Base-by-base conservation (phyloP, 345 rosid species). In the Eucalyptus victrix region DNA sequence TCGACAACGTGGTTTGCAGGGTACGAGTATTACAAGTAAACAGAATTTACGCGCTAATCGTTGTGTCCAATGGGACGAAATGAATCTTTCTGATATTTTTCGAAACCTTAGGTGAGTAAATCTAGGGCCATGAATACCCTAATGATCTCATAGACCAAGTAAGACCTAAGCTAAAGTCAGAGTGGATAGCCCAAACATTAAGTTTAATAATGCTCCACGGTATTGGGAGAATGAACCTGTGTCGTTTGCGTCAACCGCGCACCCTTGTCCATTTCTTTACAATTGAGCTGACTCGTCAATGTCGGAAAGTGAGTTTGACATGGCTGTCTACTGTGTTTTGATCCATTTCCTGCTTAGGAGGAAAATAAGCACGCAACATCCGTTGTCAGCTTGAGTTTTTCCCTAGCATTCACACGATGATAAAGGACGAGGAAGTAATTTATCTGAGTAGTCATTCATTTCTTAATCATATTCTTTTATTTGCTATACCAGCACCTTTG, bases 401-500 rank as follows among this genome's bases (percentile, higher is more conserved):
- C 44, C 12, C 24, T 34, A 40, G 83, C 28, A 40, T 37, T 37
- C 47, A 37, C 83, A 37, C 8, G 28, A 76, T 21, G 15, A 6
- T 76, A 11, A 76, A 76, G 83, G 83, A 76, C 2, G 47, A 76
- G 15, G 83, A 76, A 40, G 47, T 76, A 21, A 11, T 37, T 44
- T 19, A 76, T 76, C 24, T 37, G 83, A 10, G 47, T 12, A 21
- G 47, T 40, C 28, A 40, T 76, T 72, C 83, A 76, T 76, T 76
- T 76, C 83, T 76, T 76, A 40, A 21, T 76, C 45, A 76, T 76
- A 18, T 76, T 11, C 47, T 76, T 76, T 12, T 86, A 50, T 76
- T 23, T 21, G 47, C 83, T 53, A 42, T 87, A 42, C 67, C 87
- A 96, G 99, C 93, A 19, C 95, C 97, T 44, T 88, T 96, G 90